These are phyloP conservation scores for Cladosporium halotolerans DNA, from an alignment of 2,329 filamentous ascomycete genomes.

Conservation along the genomic window DNA sequence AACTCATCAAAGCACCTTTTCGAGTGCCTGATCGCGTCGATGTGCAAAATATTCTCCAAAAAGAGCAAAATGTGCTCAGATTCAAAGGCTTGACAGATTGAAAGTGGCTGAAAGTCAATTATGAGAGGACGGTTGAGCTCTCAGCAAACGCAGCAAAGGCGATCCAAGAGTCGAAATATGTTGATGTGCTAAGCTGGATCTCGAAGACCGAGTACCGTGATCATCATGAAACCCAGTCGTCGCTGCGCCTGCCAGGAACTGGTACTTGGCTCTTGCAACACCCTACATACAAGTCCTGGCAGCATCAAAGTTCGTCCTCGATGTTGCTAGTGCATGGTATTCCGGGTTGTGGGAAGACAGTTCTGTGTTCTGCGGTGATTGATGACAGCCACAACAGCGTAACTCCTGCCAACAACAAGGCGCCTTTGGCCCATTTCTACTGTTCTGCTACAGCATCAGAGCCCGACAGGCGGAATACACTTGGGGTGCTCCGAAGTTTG, in stretches of 20 bases:
- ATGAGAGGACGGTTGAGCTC: too few relatives aligned
- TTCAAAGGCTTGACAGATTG: too few relatives aligned
- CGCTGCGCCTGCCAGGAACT: neutral
- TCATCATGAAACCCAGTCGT: neutral
- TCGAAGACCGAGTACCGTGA: neutral
- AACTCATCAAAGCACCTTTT: neutral
- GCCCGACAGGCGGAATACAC: too few relatives aligned
- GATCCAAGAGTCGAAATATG: neutral
- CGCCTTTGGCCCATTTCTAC: too few relatives aligned
- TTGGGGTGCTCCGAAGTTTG: too few relatives aligned
- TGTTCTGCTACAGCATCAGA: too few relatives aligned
- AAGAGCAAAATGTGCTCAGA: neutral
- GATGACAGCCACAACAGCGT: neutral
- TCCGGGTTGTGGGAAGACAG: neutral
- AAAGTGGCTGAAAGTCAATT: too few relatives aligned
- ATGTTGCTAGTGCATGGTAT: neutral
- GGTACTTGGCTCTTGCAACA: neutral
- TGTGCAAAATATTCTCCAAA: neutral
- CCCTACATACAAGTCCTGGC: neutral
- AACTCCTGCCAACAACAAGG: too few relatives aligned
- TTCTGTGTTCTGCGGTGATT: neutral
- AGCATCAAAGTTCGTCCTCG: neutral
- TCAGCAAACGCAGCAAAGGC: neutral
- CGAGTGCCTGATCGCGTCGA: too few relatives aligned
- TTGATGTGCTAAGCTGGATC: neutral